phyloP scores from a whole-genome alignment of 192 early-diverging fungal species.

The Geranomyces variabilis region DNA sequence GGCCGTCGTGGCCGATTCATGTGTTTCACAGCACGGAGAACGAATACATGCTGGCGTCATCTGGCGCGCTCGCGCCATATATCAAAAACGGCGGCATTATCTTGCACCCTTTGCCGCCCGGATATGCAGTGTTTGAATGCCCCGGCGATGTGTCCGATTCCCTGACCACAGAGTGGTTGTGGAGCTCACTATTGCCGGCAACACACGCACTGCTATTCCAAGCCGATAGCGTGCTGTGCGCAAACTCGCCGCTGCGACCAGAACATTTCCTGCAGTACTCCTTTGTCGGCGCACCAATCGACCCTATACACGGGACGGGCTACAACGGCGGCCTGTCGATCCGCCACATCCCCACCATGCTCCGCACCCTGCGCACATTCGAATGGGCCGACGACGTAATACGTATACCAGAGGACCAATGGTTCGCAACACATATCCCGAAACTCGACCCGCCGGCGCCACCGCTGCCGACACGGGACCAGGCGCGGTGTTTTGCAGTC shows the following conservation, averaged over 20 bases:
- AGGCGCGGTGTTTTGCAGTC: neutral
- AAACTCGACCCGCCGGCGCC: conserved; percentile 10
- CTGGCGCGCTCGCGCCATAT: neutral
- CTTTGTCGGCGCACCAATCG: conserved; percentile 6
- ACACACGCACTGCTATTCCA: conserved; percentile 20
- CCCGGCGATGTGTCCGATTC: conserved; percentile 15
- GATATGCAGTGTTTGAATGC: neutral
- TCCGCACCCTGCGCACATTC: neutral
- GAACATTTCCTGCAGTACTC: conserved; percentile 16
- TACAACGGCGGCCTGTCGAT: conserved; percentile 7
- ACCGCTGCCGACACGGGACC: neutral
- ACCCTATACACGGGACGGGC: neutral
- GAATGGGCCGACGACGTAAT: conserved; percentile 1
- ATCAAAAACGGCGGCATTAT: neutral
- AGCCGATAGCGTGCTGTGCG: conserved; percentile 16
- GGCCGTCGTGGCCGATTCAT: conserved; percentile 18
- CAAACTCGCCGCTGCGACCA: neutral
- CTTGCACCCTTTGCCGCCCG: neutral
- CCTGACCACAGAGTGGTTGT: conserved; percentile 21
- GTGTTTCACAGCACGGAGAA: conserved; percentile 12
- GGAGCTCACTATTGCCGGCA: conserved; percentile 11
- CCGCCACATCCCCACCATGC: conserved; percentile 11
- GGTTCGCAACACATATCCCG: conserved; percentile 1
- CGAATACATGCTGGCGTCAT: neutral
- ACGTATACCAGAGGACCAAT: conserved; percentile 3